Conservation (phyloP, 2,329 filamentous ascomycete genomes). For the Pseudogymnoascus sp. region DNA sequence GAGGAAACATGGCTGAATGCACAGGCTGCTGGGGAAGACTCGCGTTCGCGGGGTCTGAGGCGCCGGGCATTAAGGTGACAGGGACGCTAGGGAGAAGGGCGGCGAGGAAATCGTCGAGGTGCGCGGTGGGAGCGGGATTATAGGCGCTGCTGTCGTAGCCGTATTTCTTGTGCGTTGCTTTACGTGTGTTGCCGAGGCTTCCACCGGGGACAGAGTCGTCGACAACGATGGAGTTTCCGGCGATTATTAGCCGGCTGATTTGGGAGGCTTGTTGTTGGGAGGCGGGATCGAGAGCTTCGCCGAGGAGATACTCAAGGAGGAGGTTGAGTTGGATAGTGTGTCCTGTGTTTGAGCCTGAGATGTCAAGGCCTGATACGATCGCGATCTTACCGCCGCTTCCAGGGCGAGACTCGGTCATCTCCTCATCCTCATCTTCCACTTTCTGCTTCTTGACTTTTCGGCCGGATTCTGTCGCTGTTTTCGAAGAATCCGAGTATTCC, state of each 20-base stretch:
- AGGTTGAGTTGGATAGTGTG: constrained; percentile 71
- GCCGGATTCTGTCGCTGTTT: constrained; percentile 29
- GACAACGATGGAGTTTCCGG: constrained; percentile 70
- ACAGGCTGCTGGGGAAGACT: constrained; percentile 89
- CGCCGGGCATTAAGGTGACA: constrained; percentile 80
- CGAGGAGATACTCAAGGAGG: constrained; percentile 79
- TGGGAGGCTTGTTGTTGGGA: constrained; percentile 53
- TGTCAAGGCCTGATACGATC: constrained; percentile 79
- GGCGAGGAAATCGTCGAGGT: constrained; percentile 76
- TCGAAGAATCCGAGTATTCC: constrained; percentile 52
- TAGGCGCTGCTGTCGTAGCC: constrained; percentile 87
- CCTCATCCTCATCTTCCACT: constrained; percentile 43
- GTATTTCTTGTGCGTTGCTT: constrained; percentile 65
- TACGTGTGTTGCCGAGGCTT: constrained; percentile 27
- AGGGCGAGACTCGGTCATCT: constrained; percentile 48
- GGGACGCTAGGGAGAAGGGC: constrained; percentile 79
- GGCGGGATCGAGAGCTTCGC: constrained; percentile 60
- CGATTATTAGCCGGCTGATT: constrained; percentile 82
- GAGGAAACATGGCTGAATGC: constrained; percentile 84
- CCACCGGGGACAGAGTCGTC: constrained; percentile 24
- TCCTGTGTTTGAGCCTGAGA: constrained; percentile 65
- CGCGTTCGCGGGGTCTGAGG: constrained; percentile 78
- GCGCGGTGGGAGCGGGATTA: constrained; percentile 75
- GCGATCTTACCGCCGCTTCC: constrained; percentile 55
- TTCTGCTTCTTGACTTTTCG: constrained; percentile 31